Evolutionary conservation across 1,284 basidiomycete genomes (phyloP).

Genomic region (Pulveroboletus ridleyi): DNA sequence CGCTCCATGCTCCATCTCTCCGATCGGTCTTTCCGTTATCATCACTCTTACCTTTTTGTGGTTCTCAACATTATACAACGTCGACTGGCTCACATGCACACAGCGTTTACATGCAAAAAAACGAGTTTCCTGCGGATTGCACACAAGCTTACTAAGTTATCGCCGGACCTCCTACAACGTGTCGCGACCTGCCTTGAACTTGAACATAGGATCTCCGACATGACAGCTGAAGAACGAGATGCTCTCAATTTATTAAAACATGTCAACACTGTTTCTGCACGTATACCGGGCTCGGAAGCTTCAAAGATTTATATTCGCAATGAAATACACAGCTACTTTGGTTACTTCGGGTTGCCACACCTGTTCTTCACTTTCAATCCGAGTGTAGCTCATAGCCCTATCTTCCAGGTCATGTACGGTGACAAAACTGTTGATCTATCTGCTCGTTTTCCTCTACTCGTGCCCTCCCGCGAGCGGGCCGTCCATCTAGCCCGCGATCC

Average conservation of each 20-base stretch:
- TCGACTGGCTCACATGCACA: background rate
- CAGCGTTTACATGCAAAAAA: background rate
- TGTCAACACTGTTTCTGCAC: no score
- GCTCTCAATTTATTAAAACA: no score
- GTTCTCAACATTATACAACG: background rate
- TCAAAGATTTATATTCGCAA: slow-evolving; percentile 19
- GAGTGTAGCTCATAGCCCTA: no score
- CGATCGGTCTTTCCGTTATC: background rate
- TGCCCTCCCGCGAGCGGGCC: slow-evolving; percentile 6
- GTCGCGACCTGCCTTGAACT: no score
- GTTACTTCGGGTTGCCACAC: slow-evolving; percentile 21
- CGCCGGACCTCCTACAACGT: no score
- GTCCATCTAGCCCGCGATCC: slow-evolving; percentile 7
- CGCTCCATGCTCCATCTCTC: background rate
- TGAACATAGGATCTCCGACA: slow-evolving; percentile 3
- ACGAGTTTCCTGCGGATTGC: background rate
- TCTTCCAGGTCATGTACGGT: background rate
- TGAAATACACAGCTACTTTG: background rate
- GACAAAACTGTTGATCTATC: slow-evolving; percentile 14
- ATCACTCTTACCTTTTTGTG: background rate
- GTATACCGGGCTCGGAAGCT: slow-evolving; percentile 11
- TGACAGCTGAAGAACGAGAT: no score
- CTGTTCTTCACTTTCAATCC: slow-evolving; percentile 13
- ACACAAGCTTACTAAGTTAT: background rate
- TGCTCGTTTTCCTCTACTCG: slow-evolving; percentile 4